Conservation (phyloP, 129 eudicot genomes). For the Sambucus nigra region DNA sequence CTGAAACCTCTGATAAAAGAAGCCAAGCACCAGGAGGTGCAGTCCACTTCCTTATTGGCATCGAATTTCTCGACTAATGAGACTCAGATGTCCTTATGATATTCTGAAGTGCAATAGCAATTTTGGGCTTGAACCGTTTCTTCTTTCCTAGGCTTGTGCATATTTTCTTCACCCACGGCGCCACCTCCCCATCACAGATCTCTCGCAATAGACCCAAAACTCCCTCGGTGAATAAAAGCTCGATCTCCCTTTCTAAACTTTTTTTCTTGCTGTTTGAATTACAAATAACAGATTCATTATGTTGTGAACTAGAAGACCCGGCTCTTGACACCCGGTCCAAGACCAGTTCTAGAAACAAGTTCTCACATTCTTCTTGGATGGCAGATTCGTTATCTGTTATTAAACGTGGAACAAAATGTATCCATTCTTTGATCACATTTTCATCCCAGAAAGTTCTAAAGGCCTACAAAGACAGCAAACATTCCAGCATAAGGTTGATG, state of each 20-base stretch:
- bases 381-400: constrained; percentile 83
- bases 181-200: constrained; percentile 65
- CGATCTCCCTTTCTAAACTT: constrained; percentile 21
- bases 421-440: constrained; percentile 77
- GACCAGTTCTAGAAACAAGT: constrained; percentile 75
- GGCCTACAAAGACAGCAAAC: constrained; percentile 39
- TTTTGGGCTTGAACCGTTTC: constrained; percentile 55
- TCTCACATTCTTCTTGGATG: constrained; percentile 97
- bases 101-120: constrained; percentile 63
- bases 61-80: constrained; percentile 48
- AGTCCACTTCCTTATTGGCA: constrained; percentile 80
- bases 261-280: constrained; percentile 17
- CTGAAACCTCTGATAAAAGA: constrained; percentile 76
- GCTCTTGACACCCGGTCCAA: constrained; percentile 63
- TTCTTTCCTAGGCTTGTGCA: constrained; percentile 82
- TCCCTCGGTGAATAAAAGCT: constrained; percentile 38
- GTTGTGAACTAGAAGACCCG: constrained; percentile 26
- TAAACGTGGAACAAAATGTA: constrained; percentile 70
- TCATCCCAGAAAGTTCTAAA: constrained; percentile 52
- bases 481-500: constrained; percentile 7
- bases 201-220: constrained; percentile 54
- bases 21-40: constrained; percentile 97
- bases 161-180: constrained; percentile 90
- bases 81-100: constrained; percentile 70
- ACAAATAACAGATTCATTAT: not conserved